Percentiles rank a stretch among this genome's conserved stretches.
Conservation (phyloP, 108 stramenopile genomes). For the Skeletonema menzelii region DNA sequence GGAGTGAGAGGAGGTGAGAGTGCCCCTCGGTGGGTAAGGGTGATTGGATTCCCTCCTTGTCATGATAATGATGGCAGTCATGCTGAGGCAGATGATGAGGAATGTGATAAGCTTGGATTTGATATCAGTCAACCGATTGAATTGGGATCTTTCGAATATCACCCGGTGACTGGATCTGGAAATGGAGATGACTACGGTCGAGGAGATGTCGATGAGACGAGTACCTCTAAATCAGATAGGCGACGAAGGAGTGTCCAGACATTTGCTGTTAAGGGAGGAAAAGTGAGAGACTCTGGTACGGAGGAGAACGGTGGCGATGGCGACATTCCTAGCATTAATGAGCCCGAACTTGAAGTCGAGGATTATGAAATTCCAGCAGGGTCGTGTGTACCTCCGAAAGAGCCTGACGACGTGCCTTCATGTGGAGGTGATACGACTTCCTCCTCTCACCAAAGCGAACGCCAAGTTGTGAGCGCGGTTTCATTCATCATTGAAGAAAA, state of each 20-base stretch:
- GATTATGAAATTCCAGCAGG: constrained; percentile 18
- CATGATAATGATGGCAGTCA: constrained; percentile 1
- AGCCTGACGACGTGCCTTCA: constrained; percentile 18
- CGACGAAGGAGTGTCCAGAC: constrained; percentile 36
- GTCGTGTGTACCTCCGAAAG: constrained; percentile 33
- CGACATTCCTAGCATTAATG: background rate
- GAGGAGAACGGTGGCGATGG: background rate
- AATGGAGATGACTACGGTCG: constrained; percentile 21
- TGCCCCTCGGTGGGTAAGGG: constrained; percentile 60
- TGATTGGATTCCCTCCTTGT: constrained; percentile 76
- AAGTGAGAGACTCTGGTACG: background rate
- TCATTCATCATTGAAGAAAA: constrained; percentile 68
- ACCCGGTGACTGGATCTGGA: constrained; percentile 33
- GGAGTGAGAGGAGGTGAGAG: constrained; percentile 29
- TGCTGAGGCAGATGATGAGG: constrained; percentile 13
- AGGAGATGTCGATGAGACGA: constrained; percentile 1
- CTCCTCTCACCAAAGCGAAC: constrained; percentile 2
- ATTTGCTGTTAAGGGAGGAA: constrained; percentile 36
- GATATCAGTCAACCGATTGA: constrained; percentile 54
- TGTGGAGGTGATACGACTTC: constrained; percentile 20
- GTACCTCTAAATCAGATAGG: constrained; percentile 19
- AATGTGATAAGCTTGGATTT: constrained; percentile 55
- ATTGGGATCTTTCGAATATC: constrained; percentile 53
- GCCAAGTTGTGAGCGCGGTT: constrained; percentile 46
- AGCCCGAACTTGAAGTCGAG: constrained; percentile 9